These are phyloP conservation scores for Fusarium armeniacum DNA, from an alignment of 2,329 filamentous ascomycete genomes.

Conservation along the genomic window DNA sequence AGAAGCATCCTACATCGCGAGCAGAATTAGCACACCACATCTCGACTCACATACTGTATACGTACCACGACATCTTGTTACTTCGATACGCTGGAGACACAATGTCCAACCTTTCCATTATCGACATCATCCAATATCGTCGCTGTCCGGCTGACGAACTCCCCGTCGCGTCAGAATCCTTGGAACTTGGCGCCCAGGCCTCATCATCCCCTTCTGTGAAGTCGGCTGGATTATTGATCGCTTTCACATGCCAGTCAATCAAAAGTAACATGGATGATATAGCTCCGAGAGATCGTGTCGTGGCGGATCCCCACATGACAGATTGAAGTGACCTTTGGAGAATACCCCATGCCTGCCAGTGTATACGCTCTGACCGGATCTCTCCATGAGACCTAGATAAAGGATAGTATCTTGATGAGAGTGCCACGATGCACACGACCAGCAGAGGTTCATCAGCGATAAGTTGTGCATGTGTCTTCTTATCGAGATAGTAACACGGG, in stretches of 20 bases:
- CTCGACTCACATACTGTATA: too few species aligned
- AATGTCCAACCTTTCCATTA: conserved; percentile 39
- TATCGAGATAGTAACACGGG: conserved; percentile 23
- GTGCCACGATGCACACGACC: conserved; percentile 23
- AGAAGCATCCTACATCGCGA: conserved; percentile 25
- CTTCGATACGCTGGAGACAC: conserved; percentile 37
- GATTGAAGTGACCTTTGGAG: conserved; percentile 26
- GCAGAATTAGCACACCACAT: too few species aligned
- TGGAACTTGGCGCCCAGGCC: background rate
- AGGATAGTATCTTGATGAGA: conserved; percentile 29
- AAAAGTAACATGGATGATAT: conserved; percentile 33
- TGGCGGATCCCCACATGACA: conserved; percentile 35
- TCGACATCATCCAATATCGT: conserved; percentile 34
- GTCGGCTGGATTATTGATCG: conserved; percentile 36
- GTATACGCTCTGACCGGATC: conserved; percentile 33
- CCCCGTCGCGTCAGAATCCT: background rate
- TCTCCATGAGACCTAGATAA: conserved; percentile 22
- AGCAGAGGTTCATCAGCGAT: conserved; percentile 27
- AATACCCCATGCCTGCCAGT: conserved; percentile 35
- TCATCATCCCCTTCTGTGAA: conserved; percentile 39
- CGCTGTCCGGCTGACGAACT: conserved; percentile 24
- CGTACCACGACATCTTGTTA: conserved; percentile 41
- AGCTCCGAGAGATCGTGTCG: conserved; percentile 22
- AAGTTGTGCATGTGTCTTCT: conserved; percentile 7
- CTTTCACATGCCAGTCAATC: conserved; percentile 38